Conservation (phyloP, 257 asterid genomes). For the Solanum paucissectum region DNA sequence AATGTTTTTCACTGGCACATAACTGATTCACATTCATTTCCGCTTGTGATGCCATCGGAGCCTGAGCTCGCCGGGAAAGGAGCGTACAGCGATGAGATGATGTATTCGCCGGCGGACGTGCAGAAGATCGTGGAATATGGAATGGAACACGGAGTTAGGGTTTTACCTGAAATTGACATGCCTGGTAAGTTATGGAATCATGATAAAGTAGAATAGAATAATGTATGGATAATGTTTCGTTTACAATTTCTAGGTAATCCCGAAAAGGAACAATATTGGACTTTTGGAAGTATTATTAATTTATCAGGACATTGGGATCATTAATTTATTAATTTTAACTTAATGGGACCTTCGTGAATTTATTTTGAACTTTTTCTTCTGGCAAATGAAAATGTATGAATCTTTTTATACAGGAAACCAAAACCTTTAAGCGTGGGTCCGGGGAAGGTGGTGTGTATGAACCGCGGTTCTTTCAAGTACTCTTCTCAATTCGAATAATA, state of each 20-base stretch:
- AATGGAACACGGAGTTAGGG: slow-evolving; percentile 70
- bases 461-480: background rate
- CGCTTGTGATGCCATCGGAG: slow-evolving; percentile 68
- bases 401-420: background rate
- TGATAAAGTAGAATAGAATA: background rate
- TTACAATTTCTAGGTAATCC: background rate
- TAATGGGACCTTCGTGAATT: background rate
- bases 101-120: slow-evolving; percentile 65
- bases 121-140: slow-evolving; percentile 54
- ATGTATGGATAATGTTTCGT: background rate
- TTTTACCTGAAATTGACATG: slow-evolving; percentile 93
- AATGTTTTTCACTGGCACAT: slow-evolving; percentile 96
- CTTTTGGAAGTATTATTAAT: background rate
- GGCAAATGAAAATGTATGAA: background rate
- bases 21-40: slow-evolving; percentile 89
- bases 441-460: too few species aligned
- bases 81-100: slow-evolving; percentile 63
- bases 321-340: background rate
- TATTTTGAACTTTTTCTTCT: background rate
- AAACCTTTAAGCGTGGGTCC: too few species aligned
- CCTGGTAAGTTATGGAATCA: slow-evolving; percentile 47
- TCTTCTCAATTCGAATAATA: background rate
- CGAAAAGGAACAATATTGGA: background rate
- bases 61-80: slow-evolving; percentile 63
- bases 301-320: background rate